Evolutionary conservation across 2,329 filamentous ascomycete genomes (phyloP), one percentile per base, ranked within the genome.

Genomic region (Xylaria arbuscula): DNA sequence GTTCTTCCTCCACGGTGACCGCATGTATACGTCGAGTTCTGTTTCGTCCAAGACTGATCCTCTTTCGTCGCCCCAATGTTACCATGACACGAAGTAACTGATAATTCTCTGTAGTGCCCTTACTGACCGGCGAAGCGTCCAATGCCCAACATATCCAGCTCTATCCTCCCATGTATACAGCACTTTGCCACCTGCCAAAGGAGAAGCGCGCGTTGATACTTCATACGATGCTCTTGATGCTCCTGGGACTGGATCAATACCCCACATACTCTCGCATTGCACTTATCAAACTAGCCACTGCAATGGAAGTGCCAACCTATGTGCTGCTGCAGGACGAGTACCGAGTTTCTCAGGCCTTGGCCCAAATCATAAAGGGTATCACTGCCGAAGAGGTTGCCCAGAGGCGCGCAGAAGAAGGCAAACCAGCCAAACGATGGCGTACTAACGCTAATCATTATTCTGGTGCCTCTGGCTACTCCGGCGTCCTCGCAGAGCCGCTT

Each of bases 221-320:
- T 8, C 91, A 96, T 73, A 87, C 89, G 0, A 82, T 93, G 48
- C 82, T 97, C 0, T 82, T 97, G 2, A 83, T 96, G 32, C 76
- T 94, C 6, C 81, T 97, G 2, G 94, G 92, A 2, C 81, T 97
- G 15, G 90, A 96, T 75, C 88, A 92, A 70, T 97, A 96, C 79
- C 88, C 86, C 50, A 88, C 92, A 4, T 90, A 93, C 74, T 92
- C 92, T 2, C 88, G 93, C 13, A 84, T 92, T 2, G 82, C 96
- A 22, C 84, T 97, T 61, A 81, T 93, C 17, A 85, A 92, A 71
- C 78, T 95, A 48, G 85, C 91, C 1, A 91, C 90, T 1, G 93
- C 91, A 7, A 82, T 97, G 10, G 85, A 89, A n/a, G 81, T 97
- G 32, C 86, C 90, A 0, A 80, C 90, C 28, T 85, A 85, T 40